Conservation (phyloP, 2,329 filamentous ascomycete species). For the Fusarium nygamai region DNA sequence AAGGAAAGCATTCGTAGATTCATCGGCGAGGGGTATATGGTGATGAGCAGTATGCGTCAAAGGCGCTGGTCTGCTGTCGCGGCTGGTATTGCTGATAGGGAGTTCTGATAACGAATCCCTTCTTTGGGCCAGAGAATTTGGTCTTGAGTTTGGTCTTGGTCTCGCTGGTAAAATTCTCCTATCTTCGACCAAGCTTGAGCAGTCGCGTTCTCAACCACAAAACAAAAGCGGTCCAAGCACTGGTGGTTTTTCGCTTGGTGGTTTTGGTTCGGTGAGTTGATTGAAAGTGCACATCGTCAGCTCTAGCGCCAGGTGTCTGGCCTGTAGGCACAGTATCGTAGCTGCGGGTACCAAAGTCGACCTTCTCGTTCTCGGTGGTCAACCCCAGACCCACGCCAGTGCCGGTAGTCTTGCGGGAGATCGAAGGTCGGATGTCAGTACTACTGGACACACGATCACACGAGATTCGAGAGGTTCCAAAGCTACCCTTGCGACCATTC, state of each 20-base stretch:
- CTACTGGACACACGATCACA: conserved; percentile 48
- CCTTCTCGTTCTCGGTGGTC: conserved; percentile 52
- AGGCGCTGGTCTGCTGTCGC: conserved; percentile 1
- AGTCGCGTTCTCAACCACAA: conserved; percentile 70
- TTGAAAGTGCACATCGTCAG: conserved; percentile 57
- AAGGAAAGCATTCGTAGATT: conserved; percentile 4
- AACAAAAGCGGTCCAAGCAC: conserved; percentile 70
- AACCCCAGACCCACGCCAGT: conserved; percentile 30
- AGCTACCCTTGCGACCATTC: conserved; percentile 54
- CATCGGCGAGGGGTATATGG: conserved; percentile 25
- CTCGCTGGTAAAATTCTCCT: conserved; percentile 41
- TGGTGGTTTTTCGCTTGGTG: conserved; percentile 69
- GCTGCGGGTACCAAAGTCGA: conserved; percentile 56
- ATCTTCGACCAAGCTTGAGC: conserved; percentile 54
- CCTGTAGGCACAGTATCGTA: conserved; percentile 56
- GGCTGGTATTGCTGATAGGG: conserved; percentile 20
- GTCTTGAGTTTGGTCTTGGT: conserved; percentile 28
- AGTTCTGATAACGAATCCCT: conserved; percentile 18
- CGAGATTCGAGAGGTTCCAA: conserved; percentile 46
- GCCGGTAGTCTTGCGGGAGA: conserved; percentile 44
- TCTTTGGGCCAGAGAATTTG: conserved; percentile 13
- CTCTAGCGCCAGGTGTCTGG: conserved; percentile 42
- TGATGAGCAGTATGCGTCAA: conserved; percentile 16
- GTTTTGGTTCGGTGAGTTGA: conserved; percentile 55
- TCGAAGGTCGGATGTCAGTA: conserved; percentile 43